Percentiles rank a stretch among this genome's conserved stretches.
phyloP scores from a whole-genome alignment of 352 stramenopile species.

The Pythium myriotylum region DNA sequence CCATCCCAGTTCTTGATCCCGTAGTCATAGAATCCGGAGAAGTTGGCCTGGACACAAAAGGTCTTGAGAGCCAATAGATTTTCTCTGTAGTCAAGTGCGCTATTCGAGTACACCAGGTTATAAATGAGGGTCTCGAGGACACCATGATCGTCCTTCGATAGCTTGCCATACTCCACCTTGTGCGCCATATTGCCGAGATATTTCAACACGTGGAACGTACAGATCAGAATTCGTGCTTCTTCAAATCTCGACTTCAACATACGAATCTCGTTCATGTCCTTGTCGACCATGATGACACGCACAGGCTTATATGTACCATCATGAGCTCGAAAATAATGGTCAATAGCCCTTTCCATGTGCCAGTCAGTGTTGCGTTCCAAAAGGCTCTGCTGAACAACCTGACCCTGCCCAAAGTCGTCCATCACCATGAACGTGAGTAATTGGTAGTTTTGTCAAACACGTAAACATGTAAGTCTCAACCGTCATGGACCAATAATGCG shows the following conservation, averaged over 20 bases:
- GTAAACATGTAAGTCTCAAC: no score
- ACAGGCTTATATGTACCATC: not conserved
- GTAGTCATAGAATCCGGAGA: slow-evolving; percentile 21
- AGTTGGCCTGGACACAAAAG: not conserved
- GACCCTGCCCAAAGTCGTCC: no score
- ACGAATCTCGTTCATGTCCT: slow-evolving; percentile 28
- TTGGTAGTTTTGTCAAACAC: no score
- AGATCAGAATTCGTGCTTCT: slow-evolving; percentile 10
- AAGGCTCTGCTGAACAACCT: no score
- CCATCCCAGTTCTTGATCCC: slow-evolving; percentile 28
- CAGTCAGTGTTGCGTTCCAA: no score
- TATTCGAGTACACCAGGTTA: not conserved
- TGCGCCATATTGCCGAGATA: slow-evolving; percentile 3
- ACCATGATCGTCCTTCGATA: slow-evolving; percentile 1
- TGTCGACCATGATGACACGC: slow-evolving; percentile 22
- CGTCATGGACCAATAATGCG: no score
- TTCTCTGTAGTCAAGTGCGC: not conserved
- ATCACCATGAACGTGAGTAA: no score
- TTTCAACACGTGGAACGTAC: slow-evolving; percentile 23
- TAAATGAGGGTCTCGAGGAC: slow-evolving; percentile 18
- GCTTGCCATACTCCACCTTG: slow-evolving; percentile 21
- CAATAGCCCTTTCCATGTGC: slow-evolving; percentile 12
- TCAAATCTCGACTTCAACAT: slow-evolving; percentile 9
- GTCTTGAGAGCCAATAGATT: slow-evolving; percentile 5
- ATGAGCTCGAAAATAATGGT: slow-evolving; percentile 5